These are phyloP conservation scores for Crithidia acanthocephali DNA, from an alignment of 208 protist genomes.

Conservation along the genomic window DNA sequence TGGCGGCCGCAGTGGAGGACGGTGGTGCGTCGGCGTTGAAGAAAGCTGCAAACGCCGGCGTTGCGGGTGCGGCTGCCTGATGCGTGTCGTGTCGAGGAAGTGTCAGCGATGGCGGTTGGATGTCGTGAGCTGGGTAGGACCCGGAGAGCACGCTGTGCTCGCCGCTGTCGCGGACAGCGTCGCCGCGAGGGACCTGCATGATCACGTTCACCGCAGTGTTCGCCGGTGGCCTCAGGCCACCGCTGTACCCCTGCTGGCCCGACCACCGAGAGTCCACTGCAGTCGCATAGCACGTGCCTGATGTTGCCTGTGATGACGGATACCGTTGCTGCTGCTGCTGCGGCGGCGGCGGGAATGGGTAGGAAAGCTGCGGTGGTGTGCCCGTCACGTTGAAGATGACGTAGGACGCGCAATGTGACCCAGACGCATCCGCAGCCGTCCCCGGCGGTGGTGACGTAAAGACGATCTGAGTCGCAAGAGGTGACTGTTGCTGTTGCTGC, in stretches of 20 bases:
- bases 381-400: neutral
- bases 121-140: neutral
- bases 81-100: neutral
- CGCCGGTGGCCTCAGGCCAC: neutral
- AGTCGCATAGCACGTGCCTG: neutral
- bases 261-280: neutral
- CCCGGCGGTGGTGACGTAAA: neutral
- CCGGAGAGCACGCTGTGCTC: neutral
- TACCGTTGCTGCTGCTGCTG: slow-evolving; percentile 2
- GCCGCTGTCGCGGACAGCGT: neutral
- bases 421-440: neutral
- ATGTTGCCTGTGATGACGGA: neutral
- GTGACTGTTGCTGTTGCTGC: neutral
- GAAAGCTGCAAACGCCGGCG: neutral
- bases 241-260: neutral
- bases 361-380: neutral
- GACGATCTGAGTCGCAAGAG: neutral
- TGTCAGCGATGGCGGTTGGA: neutral
- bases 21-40: neutral
- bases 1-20: neutral
- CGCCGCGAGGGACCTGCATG: neutral
- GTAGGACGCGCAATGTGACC: neutral
- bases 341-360: neutral
- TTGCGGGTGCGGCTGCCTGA: neutral
- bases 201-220: neutral